phyloP scores from a whole-genome alignment of 306 rosid species.

The Malus sylvestris region DNA sequence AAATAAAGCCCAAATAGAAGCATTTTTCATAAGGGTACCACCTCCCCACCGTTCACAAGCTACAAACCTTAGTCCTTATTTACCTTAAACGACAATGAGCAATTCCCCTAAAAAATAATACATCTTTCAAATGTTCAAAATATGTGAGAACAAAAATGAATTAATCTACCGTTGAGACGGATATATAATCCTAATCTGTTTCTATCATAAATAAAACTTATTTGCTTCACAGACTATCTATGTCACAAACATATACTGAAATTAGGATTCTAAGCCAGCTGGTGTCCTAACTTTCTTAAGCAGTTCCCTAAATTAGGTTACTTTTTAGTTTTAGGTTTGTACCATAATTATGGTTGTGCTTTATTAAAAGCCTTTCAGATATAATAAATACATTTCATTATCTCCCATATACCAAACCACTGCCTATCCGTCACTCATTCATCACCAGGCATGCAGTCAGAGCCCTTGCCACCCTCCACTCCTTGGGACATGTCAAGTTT shows the following conservation, averaged over 20 bases:
- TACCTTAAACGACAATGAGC: background rate
- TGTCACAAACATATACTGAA: background rate
- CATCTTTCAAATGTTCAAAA: background rate
- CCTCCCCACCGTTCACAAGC: background rate
- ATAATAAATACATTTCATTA: background rate
- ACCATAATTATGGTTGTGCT: too few relatives aligned
- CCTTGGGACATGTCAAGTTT: background rate
- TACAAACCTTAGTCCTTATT: background rate
- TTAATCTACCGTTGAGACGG: background rate
- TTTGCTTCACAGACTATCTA: background rate
- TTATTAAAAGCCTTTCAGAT: background rate
- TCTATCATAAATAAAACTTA: background rate
- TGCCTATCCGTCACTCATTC: background rate
- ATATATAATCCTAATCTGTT: background rate
- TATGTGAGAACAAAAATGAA: background rate
- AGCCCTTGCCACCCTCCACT: background rate
- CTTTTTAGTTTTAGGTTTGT: too few relatives aligned
- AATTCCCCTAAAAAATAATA: background rate
- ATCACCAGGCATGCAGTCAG: background rate
- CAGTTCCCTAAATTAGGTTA: too few relatives aligned
- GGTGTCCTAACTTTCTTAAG: background rate
- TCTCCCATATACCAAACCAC: background rate
- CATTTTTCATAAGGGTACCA: background rate
- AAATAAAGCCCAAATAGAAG: too few relatives aligned
- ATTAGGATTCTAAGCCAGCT: background rate